Evolutionary conservation across 345 rosid species (phyloP).

Genomic region (Aquilaria malaccensis): DNA sequence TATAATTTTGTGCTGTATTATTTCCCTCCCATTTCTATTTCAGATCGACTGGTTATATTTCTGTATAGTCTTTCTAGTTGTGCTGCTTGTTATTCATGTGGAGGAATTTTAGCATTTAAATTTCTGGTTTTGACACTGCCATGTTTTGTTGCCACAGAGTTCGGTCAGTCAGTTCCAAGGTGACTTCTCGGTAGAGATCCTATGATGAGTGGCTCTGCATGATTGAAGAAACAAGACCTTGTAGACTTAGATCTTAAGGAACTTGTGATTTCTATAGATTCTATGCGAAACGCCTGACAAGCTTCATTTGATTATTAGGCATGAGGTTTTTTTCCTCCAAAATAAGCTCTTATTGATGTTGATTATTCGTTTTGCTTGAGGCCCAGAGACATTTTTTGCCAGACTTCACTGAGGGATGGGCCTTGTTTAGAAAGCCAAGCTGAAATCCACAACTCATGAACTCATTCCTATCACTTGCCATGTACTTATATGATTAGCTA

Average conservation of each 20-base stretch:
- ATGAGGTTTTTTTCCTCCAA: too few species aligned
- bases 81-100: slow-evolving; percentile 1
- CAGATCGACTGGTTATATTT: background rate
- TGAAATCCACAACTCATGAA: too few species aligned
- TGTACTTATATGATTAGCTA: too few species aligned
- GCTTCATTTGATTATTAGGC: too few species aligned
- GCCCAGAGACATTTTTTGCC: too few species aligned
- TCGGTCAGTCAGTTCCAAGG: slow-evolving; percentile 88
- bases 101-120: background rate
- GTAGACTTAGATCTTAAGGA: slow-evolving; percentile 13
- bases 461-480: too few species aligned
- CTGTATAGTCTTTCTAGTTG: background rate
- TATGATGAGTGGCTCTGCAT: slow-evolving; percentile 19
- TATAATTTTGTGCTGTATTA: slow-evolving; percentile 4
- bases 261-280: background rate
- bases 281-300: too few species aligned
- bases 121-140: slow-evolving; percentile 5
- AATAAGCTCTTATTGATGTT: too few species aligned
- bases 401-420: too few species aligned
- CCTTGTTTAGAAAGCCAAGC: too few species aligned
- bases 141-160: slow-evolving; percentile 40
- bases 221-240: slow-evolving; percentile 21
- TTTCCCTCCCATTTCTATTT: background rate
- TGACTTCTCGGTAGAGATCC: slow-evolving; percentile 33
- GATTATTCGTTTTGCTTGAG: too few species aligned